Base-by-base conservation (phyloP, 176 grass and related monocot species). In the Oryza glaberrima region DNA sequence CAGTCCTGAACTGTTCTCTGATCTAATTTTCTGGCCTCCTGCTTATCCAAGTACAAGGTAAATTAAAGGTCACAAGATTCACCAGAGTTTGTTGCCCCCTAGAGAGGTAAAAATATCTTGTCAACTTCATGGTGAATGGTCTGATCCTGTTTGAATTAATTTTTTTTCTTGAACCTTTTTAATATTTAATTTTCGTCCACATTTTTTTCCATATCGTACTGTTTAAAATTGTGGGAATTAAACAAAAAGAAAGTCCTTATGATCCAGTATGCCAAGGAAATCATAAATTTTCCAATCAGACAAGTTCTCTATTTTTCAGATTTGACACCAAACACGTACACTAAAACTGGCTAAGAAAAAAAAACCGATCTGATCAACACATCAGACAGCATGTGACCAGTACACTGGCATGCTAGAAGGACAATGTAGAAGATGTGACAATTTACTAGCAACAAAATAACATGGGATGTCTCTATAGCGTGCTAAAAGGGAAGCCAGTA, bases 401-500 rank as follows among this genome's bases (percentile, higher is more conserved):
- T 36, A 58, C 9, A 67, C 4, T 66, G 28, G 61, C 61, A 79
- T 46, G 67, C 35, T 81, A 46, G 49, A 85, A 81, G 64, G 20
- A 63, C 16, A 76, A 20, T 69, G 20, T 73, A 80, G 44, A 79
- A 75, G 76, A 74, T 49, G 45, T 7, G 71, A 61, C 40, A 77
- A 66, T 81, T 85, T 54, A 81, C 71, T 65, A 71, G 85, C 26
- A 82, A 64, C 40, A 82, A 7, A 77, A 77, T 40, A 71, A 88
- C 79, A 77, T 82, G 79, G 65, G 40, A 68, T 87, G 72, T 77
- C 72, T 76, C 79, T 51, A 65, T 34, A 73, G 79, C 51, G 65
- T 82, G 86, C 72, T 77, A 17, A 65, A 87, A 80, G 83, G 47
- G 38, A 90, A 76, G 51, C 22, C n/a, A 52, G 30, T 79, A 76